Evolutionary conservation across 2,329 filamentous ascomycete genomes (phyloP), one percentile per base, ranked within the genome.

Genomic region (Phoma sp.): DNA sequence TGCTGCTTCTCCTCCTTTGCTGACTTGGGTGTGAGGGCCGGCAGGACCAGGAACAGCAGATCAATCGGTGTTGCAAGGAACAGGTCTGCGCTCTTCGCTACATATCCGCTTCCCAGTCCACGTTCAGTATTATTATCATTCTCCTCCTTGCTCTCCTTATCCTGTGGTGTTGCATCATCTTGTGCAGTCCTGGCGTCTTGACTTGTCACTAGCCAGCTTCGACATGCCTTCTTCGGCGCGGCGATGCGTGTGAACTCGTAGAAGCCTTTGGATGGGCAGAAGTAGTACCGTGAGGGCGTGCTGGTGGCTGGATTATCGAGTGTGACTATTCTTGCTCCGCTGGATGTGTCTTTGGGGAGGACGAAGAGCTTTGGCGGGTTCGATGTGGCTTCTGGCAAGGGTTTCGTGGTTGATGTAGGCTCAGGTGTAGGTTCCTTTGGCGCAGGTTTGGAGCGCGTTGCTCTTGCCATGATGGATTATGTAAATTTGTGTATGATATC

Each of bases 11-110:
- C 74, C 40, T 81, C 78, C 20, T 79, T 77, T 10, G 72, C 65
- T 45, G 74, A 72, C 28, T 76, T 65, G 32, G 84, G 74, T 1
- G 79, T 77, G 1, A 98, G 81, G 4, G 87, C 83, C 0, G 93
- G 90, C 1, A 98, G 79, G 3, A 96, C 71, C 43, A 98, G 80
- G 77, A 98, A 98, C 3, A 97, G 70, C 5, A 91, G 84, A 73
- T 99, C 95, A 48, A 96, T 80, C 2, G 87, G 84, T 1, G 95
- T 96, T 7, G 93, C 91, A 54, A 98, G 77, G 66, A 90, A 89
- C n/a, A 98, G 77, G 55, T 92, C 87, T 28, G 91, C 86, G 36
- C 81, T 82, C 65, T 87, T 87, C 28, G 87, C 83, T 20, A 91
- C 76, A 61, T 84, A 84, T 11, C 82, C 85, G 64, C 62, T 65